Evolutionary conservation across 768 basidiomycete genomes (phyloP).

Genomic region (Trametes cinnabarina): DNA sequence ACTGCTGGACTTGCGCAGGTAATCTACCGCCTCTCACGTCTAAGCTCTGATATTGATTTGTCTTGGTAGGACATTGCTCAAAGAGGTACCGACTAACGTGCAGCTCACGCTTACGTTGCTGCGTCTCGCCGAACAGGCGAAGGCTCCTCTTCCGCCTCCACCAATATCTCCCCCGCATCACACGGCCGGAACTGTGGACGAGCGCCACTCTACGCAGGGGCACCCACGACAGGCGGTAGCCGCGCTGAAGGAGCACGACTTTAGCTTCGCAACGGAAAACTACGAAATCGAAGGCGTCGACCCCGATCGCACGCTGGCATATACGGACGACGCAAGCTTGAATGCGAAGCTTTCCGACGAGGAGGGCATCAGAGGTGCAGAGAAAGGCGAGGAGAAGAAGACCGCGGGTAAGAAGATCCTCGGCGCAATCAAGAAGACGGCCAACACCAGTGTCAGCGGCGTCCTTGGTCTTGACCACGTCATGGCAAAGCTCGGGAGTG

Average conservation of each 20-base stretch:
- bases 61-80: constrained; percentile 34
- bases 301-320: constrained; percentile 38
- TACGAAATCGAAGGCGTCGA: constrained; percentile 44
- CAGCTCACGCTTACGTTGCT: constrained; percentile 43
- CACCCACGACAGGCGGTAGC: constrained; percentile 17
- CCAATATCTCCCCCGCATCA: constrained; percentile 19
- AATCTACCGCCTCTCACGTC: no score
- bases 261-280: constrained; percentile 22
- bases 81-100: constrained; percentile 43
- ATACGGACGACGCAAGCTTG: constrained; percentile 47
- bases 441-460: constrained; percentile 29
- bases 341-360: constrained; percentile 37
- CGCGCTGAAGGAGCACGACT: constrained; percentile 14
- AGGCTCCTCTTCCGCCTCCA: constrained; percentile 40
- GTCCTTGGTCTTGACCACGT: constrained; percentile 32
- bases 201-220: neutral
- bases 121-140: constrained; percentile 38
- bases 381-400: constrained; percentile 10
- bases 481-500: constrained; percentile 32
- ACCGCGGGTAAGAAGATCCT: constrained; percentile 21
- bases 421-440: constrained; percentile 29
- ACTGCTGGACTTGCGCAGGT: constrained; percentile 38
- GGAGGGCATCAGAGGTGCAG: constrained; percentile 7
- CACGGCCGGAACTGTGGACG: constrained; percentile 6
- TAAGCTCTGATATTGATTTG: no score